Conservation (phyloP, 495 filamentous ascomycete genomes). For the Aspergillus haitiensis region DNA sequence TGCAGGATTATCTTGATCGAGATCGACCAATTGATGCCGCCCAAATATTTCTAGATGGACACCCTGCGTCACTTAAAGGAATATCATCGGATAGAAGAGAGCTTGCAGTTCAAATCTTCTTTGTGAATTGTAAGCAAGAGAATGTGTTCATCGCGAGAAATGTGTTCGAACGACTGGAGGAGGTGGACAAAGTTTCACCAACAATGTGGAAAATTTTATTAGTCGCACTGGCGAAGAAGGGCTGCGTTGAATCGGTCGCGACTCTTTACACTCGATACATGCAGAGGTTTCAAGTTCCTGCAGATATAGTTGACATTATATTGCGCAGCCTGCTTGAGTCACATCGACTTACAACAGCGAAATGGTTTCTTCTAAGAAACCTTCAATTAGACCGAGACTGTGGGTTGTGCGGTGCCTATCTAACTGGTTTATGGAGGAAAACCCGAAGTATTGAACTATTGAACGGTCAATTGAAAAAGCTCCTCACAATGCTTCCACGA, state of each 20-base stretch:
- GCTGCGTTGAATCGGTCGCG: constrained; percentile 42
- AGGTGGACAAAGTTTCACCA: constrained; percentile 33
- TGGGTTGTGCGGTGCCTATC: constrained; percentile 41
- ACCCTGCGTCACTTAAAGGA: constrained; percentile 18
- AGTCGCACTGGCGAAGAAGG: constrained; percentile 41
- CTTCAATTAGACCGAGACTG: constrained; percentile 37
- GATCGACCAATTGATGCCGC: constrained; percentile 40
- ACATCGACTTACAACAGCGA: constrained; percentile 37
- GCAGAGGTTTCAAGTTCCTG: constrained; percentile 29
- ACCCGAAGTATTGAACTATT: constrained; percentile 42
- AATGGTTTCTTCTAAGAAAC: constrained; percentile 36
- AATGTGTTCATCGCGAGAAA: constrained; percentile 44
- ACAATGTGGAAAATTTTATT: constrained; percentile 45
- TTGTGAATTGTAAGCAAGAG: constrained; percentile 39
- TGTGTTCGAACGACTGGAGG: constrained; percentile 41
- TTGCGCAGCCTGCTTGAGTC: constrained; percentile 46
- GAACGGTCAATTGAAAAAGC: constrained; percentile 34
- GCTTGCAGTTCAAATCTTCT: constrained; percentile 35
- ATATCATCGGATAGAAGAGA: constrained; percentile 36
- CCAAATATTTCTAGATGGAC: constrained; percentile 38
- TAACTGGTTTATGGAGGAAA: constrained; percentile 47
- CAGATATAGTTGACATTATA: constrained; percentile 40
- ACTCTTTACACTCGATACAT: constrained; percentile 37
- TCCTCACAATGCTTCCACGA: constrained; percentile 29
- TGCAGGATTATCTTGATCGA: constrained; percentile 24